Evolutionary conservation across 176 grass and related monocot genomes (phyloP).

Genomic region (Avena sativa): DNA sequence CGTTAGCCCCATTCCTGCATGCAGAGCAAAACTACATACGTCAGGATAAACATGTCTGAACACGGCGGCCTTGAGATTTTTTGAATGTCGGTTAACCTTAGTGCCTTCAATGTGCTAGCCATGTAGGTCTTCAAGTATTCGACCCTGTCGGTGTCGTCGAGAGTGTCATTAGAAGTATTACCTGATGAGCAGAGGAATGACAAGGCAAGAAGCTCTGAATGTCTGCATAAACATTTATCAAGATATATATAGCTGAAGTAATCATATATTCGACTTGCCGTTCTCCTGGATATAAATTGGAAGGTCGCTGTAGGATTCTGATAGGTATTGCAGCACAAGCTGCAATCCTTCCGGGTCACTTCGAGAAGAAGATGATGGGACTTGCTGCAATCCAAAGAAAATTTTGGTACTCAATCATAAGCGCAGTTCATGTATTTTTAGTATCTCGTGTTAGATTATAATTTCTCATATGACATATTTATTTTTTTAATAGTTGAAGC

Average conservation of each 20-base stretch:
- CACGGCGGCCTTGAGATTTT: background rate
- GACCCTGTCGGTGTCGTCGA: conserved; percentile 56
- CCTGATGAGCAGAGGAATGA: background rate
- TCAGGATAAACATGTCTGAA: background rate
- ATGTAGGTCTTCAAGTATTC: conserved; percentile 66
- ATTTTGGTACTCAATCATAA: background rate
- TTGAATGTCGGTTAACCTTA: conserved; percentile 45
- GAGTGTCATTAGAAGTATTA: conserved; percentile 29
- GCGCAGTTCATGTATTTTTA: conserved; percentile 4
- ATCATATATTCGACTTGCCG: conserved; percentile 56
- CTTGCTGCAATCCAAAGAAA: background rate
- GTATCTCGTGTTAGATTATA: conserved; percentile 2
- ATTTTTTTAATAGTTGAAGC: background rate
- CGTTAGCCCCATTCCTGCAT: conserved; percentile 68
- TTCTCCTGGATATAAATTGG: conserved; percentile 82
- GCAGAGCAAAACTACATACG: background rate
- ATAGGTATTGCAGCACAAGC: conserved; percentile 57
- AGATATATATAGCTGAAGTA: background rate
- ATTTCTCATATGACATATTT: background rate
- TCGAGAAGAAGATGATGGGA: background rate
- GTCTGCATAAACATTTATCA: background rate
- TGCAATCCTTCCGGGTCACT: conserved; percentile 53
- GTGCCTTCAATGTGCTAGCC: conserved; percentile 41
- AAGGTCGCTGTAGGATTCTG: conserved; percentile 55
- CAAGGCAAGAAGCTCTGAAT: background rate